Percentiles rank a stretch among this genome's conserved stretches.
Evolutionary conservation across 768 basidiomycete genomes (phyloP).

Genomic region (Pulveroboletus sp.): DNA sequence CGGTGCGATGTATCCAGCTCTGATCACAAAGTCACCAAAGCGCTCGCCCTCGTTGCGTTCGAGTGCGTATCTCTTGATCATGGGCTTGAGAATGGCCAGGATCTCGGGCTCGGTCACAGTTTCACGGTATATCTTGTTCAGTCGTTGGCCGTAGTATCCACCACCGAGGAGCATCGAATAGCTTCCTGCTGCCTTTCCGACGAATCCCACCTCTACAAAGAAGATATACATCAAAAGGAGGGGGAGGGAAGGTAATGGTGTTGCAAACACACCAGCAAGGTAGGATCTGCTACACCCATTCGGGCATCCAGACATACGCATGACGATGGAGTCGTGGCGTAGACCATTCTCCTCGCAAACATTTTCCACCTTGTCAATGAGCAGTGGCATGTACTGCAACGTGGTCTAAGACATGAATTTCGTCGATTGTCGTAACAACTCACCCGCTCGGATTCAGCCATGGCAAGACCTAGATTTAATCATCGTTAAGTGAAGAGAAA

Average conservation of each 20-base stretch:
- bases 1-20: slow-evolving; percentile 84
- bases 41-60: slow-evolving; percentile 84
- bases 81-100: slow-evolving; percentile 78
- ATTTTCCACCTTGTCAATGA: slow-evolving; percentile 92
- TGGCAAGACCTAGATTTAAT: slow-evolving; percentile 49
- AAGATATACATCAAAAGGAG: not conserved
- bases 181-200: slow-evolving; percentile 90
- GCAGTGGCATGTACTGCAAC: slow-evolving; percentile 78
- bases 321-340: slow-evolving; percentile 90
- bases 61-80: slow-evolving; percentile 92
- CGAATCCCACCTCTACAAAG: slow-evolving; percentile 83
- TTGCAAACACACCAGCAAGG: slow-evolving; percentile 55
- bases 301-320: slow-evolving; percentile 98
- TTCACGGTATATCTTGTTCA: slow-evolving; percentile 96
- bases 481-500: not conserved
- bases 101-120: slow-evolving; percentile 89
- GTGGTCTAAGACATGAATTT: slow-evolving; percentile 31
- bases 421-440: slow-evolving; percentile 15
- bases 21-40: slow-evolving; percentile 94
- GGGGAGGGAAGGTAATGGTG: not conserved
- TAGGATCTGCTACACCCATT: slow-evolving; percentile 94
- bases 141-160: slow-evolving; percentile 87
- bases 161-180: slow-evolving; percentile 96
- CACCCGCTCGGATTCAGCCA: slow-evolving; percentile 74
- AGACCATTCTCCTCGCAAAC: slow-evolving; percentile 92